Evolutionary conservation across 2,329 filamentous ascomycete genomes (phyloP).

Genomic region (Elsinoe australis): DNA sequence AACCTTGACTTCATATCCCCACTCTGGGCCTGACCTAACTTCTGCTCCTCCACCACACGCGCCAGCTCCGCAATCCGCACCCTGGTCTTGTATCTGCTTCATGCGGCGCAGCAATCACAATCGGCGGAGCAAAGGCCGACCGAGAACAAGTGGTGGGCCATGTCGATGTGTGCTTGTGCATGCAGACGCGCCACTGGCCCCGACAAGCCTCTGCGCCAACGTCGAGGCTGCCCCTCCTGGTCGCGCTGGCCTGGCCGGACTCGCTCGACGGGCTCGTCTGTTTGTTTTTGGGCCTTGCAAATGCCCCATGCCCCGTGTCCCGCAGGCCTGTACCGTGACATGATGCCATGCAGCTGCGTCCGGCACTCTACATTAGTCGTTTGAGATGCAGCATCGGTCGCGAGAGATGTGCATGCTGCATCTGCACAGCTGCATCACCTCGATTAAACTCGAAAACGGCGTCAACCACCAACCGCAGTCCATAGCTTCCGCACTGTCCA

Average conservation of each 20-base stretch:
- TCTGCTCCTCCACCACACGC: slow-evolving; percentile 6
- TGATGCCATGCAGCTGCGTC: neutral
- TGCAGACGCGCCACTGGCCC: no score
- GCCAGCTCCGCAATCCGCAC: neutral
- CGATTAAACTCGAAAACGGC: slow-evolving; percentile 1
- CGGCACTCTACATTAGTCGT: neutral
- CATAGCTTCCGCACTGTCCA: neutral
- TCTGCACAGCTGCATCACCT: neutral
- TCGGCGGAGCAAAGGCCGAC: no score
- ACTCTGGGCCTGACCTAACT: slow-evolving; percentile 1
- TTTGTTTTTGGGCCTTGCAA: no score
- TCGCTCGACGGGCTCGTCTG: no score
- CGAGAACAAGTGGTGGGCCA: no score
- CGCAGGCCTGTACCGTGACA: no score
- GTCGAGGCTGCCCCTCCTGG: no score
- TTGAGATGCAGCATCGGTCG: neutral
- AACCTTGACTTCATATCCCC: slow-evolving; percentile 12
- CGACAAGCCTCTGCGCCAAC: no score
- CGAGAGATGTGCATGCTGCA: neutral
- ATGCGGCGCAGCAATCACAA: slow-evolving; percentile 7
- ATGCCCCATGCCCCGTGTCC: no score
- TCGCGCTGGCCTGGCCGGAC: no score
- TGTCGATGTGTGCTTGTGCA: no score
- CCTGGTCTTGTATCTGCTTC: neutral
- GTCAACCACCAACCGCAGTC: slow-evolving; percentile 8